Evolutionary conservation across 139 green algal species (phyloP), one percentile per base, ranked within the genome.

Genomic region (Coccomyxa sp.): DNA sequence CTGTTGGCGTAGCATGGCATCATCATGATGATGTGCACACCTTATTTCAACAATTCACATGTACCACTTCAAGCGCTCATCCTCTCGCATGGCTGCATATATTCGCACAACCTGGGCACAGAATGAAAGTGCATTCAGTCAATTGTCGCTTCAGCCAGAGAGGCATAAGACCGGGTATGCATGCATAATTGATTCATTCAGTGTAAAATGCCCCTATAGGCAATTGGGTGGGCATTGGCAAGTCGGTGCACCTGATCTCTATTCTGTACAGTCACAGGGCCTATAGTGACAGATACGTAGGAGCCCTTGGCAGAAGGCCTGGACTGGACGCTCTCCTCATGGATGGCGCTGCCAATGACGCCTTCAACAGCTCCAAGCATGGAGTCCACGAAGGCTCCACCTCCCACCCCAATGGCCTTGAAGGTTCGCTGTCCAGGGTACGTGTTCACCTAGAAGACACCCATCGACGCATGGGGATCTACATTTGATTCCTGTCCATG

Each of bases 401-500:
- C 85, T 23, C 84, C 88, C 0, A 67, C 67, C 31, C 89, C 89
- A 28, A 92, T 90, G 31, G 84, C 82, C 80, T 92, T 91, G 78
- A 92, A 92, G 38, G 81, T 87, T 13, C 88, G 80, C 38, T 88
- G 32, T 16, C 68, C 81, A 12, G 89, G 89, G 51, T 92, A 92
- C 59, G 85, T 78, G 60, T 91, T 91, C 0, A 91, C 87, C 81
- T 90, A 67, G 30, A n/a, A 3, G 30, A 80, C 4, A 80, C n/a
- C 16, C 13, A n/a, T 51, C n/a, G 18, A 58, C 14, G 14, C 60
- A 1, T 58, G 28, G 38, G 7, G 7, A 51, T 51, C n/a, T n/a
- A 23, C n/a, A 25, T 58, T 58, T 3, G 58, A 25, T 0, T 80
- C 32, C 76, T 58, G 0, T 80, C 9, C 74, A 78, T 57, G 38